A percentile compares a stretch with the other conserved stretches of the same genome.
These are phyloP conservation scores for Pachysolen tannophilus DNA, from an alignment of 805 yeast species.

Conservation along the genomic window DNA sequence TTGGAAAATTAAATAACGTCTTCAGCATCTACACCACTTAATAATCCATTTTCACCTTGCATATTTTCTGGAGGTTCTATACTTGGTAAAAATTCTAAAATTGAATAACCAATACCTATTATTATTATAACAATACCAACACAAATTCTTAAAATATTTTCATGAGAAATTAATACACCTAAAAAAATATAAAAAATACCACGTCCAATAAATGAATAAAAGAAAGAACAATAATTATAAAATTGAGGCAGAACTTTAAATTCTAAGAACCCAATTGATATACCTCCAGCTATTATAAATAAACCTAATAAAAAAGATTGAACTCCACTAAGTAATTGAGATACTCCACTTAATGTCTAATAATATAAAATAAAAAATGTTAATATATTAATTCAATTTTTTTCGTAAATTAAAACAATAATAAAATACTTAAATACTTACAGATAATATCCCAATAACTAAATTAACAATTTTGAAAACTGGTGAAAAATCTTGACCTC, in stretches of 20 bases:
- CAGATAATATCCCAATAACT: constrained; percentile 45
- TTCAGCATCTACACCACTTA: constrained; percentile 23
- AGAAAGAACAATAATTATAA: constrained; percentile 57
- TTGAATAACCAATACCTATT: constrained; percentile 52
- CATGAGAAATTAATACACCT: constrained; percentile 41
- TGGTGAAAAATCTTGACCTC: constrained; percentile 34
- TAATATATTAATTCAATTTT: too few relatives aligned
- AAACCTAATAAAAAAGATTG: constrained; percentile 47
- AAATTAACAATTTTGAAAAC: constrained; percentile 46
- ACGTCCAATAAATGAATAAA: constrained; percentile 68
- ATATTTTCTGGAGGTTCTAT: constrained; percentile 78
- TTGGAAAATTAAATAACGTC: constrained; percentile 22
- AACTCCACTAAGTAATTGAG: constrained; percentile 35
- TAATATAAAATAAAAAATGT: neutral
- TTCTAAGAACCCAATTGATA: constrained; percentile 38
- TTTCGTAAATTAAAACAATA: too few relatives aligned
- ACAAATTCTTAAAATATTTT: constrained; percentile 46
- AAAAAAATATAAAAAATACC: constrained; percentile 51
- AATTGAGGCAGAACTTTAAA: constrained; percentile 49
- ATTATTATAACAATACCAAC: constrained; percentile 51
- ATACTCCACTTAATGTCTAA: constrained; percentile 38
- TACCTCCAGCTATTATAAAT: constrained; percentile 49
- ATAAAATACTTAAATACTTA: constrained; percentile 24
- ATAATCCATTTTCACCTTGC: constrained; percentile 40
- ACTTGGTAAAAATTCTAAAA: constrained; percentile 65